Evolutionary conservation across 768 basidiomycete species (phyloP).

Genomic region (Royoungia palumana): DNA sequence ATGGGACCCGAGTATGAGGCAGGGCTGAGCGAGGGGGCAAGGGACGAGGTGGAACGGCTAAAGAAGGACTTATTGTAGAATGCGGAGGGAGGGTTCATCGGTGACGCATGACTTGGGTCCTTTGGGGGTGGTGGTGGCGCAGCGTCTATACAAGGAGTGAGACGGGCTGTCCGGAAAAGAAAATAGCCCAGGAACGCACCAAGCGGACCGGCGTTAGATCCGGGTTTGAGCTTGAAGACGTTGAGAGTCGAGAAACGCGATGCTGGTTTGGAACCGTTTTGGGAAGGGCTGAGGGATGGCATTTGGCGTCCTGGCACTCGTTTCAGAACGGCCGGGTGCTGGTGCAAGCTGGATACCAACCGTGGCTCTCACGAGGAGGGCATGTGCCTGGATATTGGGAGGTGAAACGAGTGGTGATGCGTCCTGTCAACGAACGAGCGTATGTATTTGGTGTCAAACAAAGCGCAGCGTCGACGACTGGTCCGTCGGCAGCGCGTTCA

Average conservation of each 20-base stretch:
- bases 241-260: slow-evolving; percentile 42
- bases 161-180: not conserved
- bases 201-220: slow-evolving; percentile 1
- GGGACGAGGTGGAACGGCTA: slow-evolving; percentile 45
- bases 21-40: slow-evolving; percentile 38
- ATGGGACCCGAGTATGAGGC: slow-evolving; percentile 14
- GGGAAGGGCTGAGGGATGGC: slow-evolving; percentile 7
- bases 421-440: too few relatives aligned
- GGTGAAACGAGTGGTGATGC: not conserved
- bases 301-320: not conserved
- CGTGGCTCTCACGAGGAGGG: too few relatives aligned
- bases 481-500: not conserved
- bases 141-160: slow-evolving; percentile 7
- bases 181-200: not conserved
- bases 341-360: too few relatives aligned
- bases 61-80: slow-evolving; percentile 34
- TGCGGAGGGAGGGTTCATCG: slow-evolving; percentile 1
- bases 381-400: too few relatives aligned
- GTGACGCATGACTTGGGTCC: slow-evolving; percentile 44
- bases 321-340: too few relatives aligned
- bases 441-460: too few relatives aligned
- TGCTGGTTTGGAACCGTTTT: slow-evolving; percentile 23
- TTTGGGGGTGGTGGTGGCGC: slow-evolving; percentile 58
- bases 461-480: too few relatives aligned
- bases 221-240: slow-evolving; percentile 38